phyloP scores from a whole-genome alignment of 768 basidiomycete genomes.

The Punctularia strigosozonata region DNA sequence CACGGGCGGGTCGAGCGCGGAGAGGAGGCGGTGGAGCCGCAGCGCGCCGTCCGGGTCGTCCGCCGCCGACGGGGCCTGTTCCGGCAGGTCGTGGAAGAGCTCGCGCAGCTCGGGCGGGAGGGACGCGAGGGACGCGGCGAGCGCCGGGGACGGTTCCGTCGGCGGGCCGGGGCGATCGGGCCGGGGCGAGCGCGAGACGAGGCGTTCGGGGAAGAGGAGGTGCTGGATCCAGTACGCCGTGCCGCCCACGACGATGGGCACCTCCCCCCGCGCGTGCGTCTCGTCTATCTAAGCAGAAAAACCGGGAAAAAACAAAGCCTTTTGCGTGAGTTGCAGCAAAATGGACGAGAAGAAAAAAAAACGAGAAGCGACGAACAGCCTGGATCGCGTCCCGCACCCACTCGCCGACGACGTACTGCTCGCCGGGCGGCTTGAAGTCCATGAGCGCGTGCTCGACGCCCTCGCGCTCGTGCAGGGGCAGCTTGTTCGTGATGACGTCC shows the following conservation, averaged over 20 bases:
- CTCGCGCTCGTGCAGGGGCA: conserved; percentile 59
- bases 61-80: conserved; percentile 43
- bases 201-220: conserved; percentile 76
- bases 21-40: conserved; percentile 54
- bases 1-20: conserved; percentile 55
- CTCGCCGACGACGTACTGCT: conserved; percentile 78
- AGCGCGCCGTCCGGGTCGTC: conserved; percentile 45
- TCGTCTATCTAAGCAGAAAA: conserved; percentile 51
- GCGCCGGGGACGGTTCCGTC: conserved; percentile 11
- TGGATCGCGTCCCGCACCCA: conserved; percentile 79
- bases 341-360: neutral
- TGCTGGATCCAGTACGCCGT: conserved; percentile 98
- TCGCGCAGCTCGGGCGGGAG: conserved; percentile 35
- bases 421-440: conserved; percentile 76
- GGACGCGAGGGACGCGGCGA: conserved; percentile 28
- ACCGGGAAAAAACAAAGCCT: neutral
- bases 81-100: conserved; percentile 48
- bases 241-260: conserved; percentile 91
- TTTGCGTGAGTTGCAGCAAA: neutral
- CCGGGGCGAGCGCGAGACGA: conserved; percentile 22
- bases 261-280: conserved; percentile 43
- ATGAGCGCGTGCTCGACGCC: conserved; percentile 86
- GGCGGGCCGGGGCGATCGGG: conserved; percentile 2
- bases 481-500: conserved; percentile 92
- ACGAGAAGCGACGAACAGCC: conserved; percentile 38